Evolutionary conservation across 2,329 filamentous ascomycete genomes (phyloP).

Genomic region (Fusarium palustre): DNA sequence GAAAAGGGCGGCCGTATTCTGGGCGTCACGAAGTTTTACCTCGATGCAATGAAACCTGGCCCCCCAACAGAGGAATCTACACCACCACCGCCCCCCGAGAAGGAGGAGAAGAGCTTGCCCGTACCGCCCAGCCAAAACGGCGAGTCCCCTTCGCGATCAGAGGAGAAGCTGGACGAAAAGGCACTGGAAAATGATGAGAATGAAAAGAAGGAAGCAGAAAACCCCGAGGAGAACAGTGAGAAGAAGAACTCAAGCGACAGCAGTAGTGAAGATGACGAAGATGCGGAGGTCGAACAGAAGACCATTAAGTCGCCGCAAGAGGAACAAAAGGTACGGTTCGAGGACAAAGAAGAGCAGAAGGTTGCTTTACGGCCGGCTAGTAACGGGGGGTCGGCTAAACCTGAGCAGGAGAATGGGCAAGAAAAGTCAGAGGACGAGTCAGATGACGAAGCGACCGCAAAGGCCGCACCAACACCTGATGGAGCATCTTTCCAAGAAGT

Average conservation of each 20-base stretch:
- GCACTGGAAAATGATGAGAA: slow-evolving; percentile 43
- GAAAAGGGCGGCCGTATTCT: slow-evolving; percentile 92
- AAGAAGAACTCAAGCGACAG: slow-evolving; percentile 37
- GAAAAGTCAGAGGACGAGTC: slow-evolving; percentile 51
- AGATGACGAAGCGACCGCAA: slow-evolving; percentile 53
- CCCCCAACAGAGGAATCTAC: slow-evolving; percentile 54
- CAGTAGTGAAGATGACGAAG: slow-evolving; percentile 40
- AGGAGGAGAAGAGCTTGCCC: slow-evolving; percentile 50
- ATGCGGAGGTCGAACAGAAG: slow-evolving; percentile 53
- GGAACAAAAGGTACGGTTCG: slow-evolving; percentile 68
- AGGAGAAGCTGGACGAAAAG: slow-evolving; percentile 48
- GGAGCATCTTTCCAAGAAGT: slow-evolving; percentile 74
- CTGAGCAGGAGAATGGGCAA: slow-evolving; percentile 47
- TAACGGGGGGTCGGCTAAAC: slow-evolving; percentile 49
- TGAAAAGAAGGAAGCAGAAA: slow-evolving; percentile 46
- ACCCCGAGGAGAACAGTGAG: slow-evolving; percentile 36
- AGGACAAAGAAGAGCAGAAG: slow-evolving; percentile 67
- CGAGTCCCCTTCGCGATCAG: slow-evolving; percentile 40
- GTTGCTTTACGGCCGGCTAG: slow-evolving; percentile 60
- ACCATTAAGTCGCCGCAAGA: slow-evolving; percentile 52
- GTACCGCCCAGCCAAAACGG: slow-evolving; percentile 42
- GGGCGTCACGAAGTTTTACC: slow-evolving; percentile 94
- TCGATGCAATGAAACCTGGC: slow-evolving; percentile 76
- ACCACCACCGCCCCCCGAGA: slow-evolving; percentile 49
- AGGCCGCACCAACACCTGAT: slow-evolving; percentile 63